Conservation (phyloP, 495 filamentous ascomycete genomes). For the Penicillium parvum region DNA sequence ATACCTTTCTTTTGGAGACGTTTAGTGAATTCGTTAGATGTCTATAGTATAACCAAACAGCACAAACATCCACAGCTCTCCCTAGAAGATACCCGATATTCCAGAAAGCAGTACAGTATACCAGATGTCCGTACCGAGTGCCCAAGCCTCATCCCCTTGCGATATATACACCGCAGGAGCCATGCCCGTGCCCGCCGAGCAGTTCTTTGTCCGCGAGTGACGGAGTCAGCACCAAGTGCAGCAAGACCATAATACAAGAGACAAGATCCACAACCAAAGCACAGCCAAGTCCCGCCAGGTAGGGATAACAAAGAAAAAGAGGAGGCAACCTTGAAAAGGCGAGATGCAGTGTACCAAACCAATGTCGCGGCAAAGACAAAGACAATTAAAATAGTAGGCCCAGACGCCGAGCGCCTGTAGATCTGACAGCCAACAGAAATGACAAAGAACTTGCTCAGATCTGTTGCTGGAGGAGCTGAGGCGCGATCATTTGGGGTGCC, state of each 20-base stretch:
- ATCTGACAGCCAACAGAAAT: constrained; percentile 1
- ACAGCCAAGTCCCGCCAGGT: constrained; percentile 3
- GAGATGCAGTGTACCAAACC: no score
- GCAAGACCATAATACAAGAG: constrained; percentile 16
- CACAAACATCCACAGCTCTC: constrained; percentile 3
- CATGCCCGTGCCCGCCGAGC: constrained; percentile 24
- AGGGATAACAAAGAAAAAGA: constrained; percentile 7
- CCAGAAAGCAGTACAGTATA: constrained; percentile 11
- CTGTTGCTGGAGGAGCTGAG: constrained; percentile 45
- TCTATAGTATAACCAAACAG: constrained; percentile 17
- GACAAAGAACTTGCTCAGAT: constrained; percentile 40
- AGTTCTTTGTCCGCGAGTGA: constrained; percentile 5
- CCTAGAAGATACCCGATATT: constrained; percentile 18
- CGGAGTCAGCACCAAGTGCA: constrained; percentile 2
- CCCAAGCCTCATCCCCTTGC: constrained; percentile 2
- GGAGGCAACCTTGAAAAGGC: neutral
- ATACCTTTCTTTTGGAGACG: no score
- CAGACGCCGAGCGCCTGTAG: constrained; percentile 3
- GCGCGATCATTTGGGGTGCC: constrained; percentile 41
- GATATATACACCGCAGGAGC: constrained; percentile 6
- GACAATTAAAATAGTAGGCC: constrained; percentile 7
- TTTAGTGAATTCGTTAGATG: constrained; percentile 24
- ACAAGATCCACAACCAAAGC: constrained; percentile 2
- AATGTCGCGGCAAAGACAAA: constrained; percentile 3
- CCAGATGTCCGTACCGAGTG: constrained; percentile 5